Base-by-base conservation (phyloP, 176 grass and related monocot species). In the Musa troglodytarum region DNA sequence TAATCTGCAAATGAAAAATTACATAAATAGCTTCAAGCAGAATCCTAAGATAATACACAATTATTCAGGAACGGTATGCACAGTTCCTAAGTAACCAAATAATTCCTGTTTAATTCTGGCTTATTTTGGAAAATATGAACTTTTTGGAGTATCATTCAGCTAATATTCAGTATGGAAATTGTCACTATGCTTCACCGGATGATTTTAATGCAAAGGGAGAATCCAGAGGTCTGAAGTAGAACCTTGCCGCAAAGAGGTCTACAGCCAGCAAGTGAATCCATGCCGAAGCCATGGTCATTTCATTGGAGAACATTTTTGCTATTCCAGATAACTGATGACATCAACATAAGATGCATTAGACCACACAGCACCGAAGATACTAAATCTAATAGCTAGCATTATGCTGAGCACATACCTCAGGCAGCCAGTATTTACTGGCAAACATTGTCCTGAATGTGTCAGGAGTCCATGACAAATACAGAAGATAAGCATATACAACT, bases 211-310 rank as follows among this genome's bases (percentile, higher is more conserved):
- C 29, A 34, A 34, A 34, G 29, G 29, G 11, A 2, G 16, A 7
- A 20, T n/a, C 10, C 1, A 70, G 20, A 15, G 49, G 28, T 59
- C 29, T 34, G 54, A 68, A 25, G 28, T 50, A 78, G 54, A 77
- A 92, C 96, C 91, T 92, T 23, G 96, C 96, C 0, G 96, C 91
- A 11, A 89, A 94, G 53, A 99, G 85, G 78, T 99, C 91, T 52
- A 99, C 88, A 20, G 91, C 96, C 9, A 99, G 89, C 16, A 94
- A 86, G 83, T 99, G 96, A 77, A 99, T 94, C 96, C 96, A 99
- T 2, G 91, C 96, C 3, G 96, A 99, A 77, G 91, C 88, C 7
- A 94, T 78, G 11, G 96, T 94, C 69, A 99, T 84, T 82, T 99
- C 96, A 75, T 92, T 99, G 4, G 76, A 59, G 7, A 99, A 99